Percentiles rank a stretch among this genome's conserved stretches.
These are phyloP conservation scores for Bryoerythrophyllum caledonicum DNA, from an alignment of 225 moss, liverwort and hornwort species.

Conservation along the genomic window DNA sequence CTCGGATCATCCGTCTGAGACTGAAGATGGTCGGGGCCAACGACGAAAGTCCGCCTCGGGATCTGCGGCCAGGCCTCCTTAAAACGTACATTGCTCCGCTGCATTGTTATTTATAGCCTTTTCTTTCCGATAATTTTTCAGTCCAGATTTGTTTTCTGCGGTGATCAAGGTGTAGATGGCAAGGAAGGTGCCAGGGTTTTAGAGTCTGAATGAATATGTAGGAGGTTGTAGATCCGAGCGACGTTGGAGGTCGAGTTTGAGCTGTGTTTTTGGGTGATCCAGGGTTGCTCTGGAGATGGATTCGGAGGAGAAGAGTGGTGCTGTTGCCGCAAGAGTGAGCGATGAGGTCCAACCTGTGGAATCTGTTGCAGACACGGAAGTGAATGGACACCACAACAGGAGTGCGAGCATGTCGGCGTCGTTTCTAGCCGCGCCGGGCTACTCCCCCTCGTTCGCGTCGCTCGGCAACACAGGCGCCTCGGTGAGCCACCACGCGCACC, in stretches of 20 bases:
- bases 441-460: constrained; percentile 52
- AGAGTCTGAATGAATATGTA: constrained; percentile 13
- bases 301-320: constrained; percentile 22
- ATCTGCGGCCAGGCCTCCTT: not conserved
- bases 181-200: not conserved
- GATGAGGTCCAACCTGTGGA: not conserved
- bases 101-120: not conserved
- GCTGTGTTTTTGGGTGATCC: not conserved
- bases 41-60: not conserved
- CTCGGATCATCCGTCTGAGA: constrained; percentile 3
- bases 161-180: not conserved
- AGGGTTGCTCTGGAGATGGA: constrained; percentile 38
- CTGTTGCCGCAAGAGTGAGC: not conserved
- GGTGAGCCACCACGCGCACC: constrained; percentile 38
- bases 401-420: constrained; percentile 39
- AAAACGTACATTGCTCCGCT: too few relatives aligned
- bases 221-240: constrained; percentile 15
- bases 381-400: constrained; percentile 21
- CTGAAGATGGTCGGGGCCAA: not conserved
- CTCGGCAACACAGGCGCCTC: constrained; percentile 36
- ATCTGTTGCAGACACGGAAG: not conserved
- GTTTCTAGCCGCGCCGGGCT: constrained; percentile 28
- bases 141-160: constrained; percentile 14
- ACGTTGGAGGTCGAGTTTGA: constrained; percentile 1
- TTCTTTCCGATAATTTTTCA: not conserved